Base-by-base conservation (phyloP, 768 basidiomycete genomes). In the Kwoniella dejecticola region DNA sequence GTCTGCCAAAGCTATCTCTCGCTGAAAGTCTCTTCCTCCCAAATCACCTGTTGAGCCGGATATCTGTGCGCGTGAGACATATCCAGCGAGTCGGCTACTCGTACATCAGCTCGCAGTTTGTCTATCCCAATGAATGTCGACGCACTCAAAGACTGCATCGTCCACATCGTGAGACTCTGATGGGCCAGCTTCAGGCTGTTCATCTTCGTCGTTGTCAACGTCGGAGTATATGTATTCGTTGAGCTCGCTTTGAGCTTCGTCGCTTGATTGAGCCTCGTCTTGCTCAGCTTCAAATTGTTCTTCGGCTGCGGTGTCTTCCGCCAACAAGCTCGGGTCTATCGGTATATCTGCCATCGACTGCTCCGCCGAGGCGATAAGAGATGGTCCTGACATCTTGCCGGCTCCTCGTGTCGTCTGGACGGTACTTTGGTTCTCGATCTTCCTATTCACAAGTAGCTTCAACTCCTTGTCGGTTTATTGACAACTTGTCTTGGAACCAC, bases 91-190 rank as follows among this genome's bases (percentile, higher is more conserved):
- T 5, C 63, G 63, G 27, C 63, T 64, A 38, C 7, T 11, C 29
- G n/a, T 8, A 45, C 29, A 41, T 40, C 24, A 42, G 10, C 42
- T 26, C 38, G n/a, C 17, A 12, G 53, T 44, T 11, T 24, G 30
- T 36, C 12, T 42, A 26, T 19, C 11, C 0, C 17, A 6, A 41
- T 17, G 13, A 33, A 24, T 23, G 23, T 2, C 3, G 17, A 47
- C 19, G 5, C n/a, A 60, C 63, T 46, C 53, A 38, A 64, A 64
- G 6, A 56, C 57, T 1, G 52, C 57, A 55, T 64, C 63, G 31
- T 64, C 63, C 11, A 38, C 48, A 33, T 57, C 17, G 7, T 12
- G n/a, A 30, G 41, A 44, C 8, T 38, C 31, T 7, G 62, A 63
- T 12, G 62, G 56, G 24, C 56, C 62, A 27, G 56, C 56, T 50